phyloP scores from a whole-genome alignment of 257 asterid genomes.

The Fraxinus pennsylvanica region DNA sequence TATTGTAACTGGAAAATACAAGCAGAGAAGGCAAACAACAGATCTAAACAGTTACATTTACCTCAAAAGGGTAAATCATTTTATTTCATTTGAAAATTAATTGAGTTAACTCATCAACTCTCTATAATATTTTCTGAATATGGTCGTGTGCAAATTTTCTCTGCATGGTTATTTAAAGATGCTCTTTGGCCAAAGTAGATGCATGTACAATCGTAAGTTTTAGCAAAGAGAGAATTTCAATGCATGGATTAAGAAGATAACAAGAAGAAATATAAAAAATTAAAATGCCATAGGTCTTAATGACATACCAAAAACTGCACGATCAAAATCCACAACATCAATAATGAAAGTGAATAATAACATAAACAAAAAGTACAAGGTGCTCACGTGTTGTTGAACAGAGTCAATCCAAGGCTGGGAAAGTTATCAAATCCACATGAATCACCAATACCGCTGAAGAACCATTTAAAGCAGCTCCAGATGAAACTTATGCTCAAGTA shows the following conservation, averaged over 20 bases:
- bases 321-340: neutral
- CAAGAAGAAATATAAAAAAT: neutral
- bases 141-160: neutral
- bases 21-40: neutral
- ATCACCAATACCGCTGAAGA: conserved; percentile 94
- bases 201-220: neutral
- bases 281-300: neutral
- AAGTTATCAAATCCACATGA: conserved; percentile 95
- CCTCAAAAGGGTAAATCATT: neutral
- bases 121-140: neutral
- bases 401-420: conserved; percentile 76
- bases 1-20: neutral
- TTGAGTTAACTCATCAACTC: neutral
- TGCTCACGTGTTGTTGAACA: conserved; percentile 77
- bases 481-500: conserved; percentile 85
- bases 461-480: conserved; percentile 98
- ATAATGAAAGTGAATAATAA: neutral
- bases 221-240: neutral
- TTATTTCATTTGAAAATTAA: neutral
- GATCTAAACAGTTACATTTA: neutral
- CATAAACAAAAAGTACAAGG: conserved; percentile 22
- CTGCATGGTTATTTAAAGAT: neutral
- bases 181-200: neutral
- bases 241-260: neutral
- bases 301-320: neutral